Evolutionary conservation across 805 yeast genomes (phyloP), one percentile per base, ranked within the genome.

Genomic region (Starmerella khaoyaiensis): DNA sequence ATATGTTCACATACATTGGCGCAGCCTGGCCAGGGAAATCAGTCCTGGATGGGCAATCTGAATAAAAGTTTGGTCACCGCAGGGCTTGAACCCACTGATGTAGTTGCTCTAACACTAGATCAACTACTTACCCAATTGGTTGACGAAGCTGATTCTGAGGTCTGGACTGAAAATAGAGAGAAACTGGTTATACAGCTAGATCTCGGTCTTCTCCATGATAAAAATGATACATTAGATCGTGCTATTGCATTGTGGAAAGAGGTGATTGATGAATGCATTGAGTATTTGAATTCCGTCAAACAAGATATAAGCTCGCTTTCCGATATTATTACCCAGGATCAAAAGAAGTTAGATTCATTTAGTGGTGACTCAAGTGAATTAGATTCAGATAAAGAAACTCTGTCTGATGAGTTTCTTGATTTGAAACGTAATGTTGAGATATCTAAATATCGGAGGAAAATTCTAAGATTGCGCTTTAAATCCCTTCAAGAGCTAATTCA

Each of bases 1-100:
- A 65, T 80, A 0, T 87, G 96, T 49, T 80, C 90, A 41, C 93
- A 82, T 58, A 82, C 94, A 3, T 33, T 32, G 11, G 27, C 40
- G 9, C 24, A 20, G 18, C 29, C 5, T 30, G 22, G 19, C n/a
- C 9, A 16, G 25, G 19, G 11, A 18, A 5, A 4, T 4, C 17
- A 29, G 3, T 14, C 21, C 11, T 18, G 24, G n/a, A 23, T 11
- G n/a, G 18, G n/a, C 35, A 29, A n/a, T n/a, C 20, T 6, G 26
- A 14, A 2, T 18, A 7, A 29, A 27, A 5, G 5, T 9, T 14
- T 18, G 23, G 20, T n/a, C 6, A 24, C 30, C 7, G 14, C 37
- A 5, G 33, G 37, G 15, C 21, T 22, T 2, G 34, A 28, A 12
- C 28, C 39, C 4, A 27, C 28, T 10, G 41, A 39, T 9, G 32